These are phyloP conservation scores for Pascua guehoae DNA, from an alignment of 1,284 basidiomycete genomes.

Conservation along the genomic window DNA sequence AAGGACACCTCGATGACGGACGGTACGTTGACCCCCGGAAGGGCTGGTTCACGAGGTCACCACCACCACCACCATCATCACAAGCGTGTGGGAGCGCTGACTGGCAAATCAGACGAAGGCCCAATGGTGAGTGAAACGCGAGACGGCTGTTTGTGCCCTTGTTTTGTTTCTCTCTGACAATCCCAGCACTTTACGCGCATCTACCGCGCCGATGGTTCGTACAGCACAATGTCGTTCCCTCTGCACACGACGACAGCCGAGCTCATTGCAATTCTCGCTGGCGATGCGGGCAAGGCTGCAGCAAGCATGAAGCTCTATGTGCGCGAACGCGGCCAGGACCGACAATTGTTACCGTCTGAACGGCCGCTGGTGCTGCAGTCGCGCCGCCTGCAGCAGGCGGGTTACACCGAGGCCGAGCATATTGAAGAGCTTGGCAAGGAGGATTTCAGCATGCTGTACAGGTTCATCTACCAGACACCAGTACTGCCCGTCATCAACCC, in stretches of 20 bases:
- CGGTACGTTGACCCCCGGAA: no score
- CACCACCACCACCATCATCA: no score
- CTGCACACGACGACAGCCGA: constrained; percentile 67
- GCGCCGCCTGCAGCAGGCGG: constrained; percentile 81
- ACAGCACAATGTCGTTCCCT: constrained; percentile 65
- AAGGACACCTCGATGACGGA: no score
- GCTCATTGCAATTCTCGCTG: constrained; percentile 59
- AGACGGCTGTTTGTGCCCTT: no score
- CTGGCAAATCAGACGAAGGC: no score
- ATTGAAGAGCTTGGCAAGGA: constrained; percentile 75
- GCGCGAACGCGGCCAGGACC: constrained; percentile 78
- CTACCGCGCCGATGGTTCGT: constrained; percentile 71
- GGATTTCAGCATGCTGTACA: constrained; percentile 79
- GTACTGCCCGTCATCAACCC: constrained; percentile 57
- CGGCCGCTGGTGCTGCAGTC: constrained; percentile 80
- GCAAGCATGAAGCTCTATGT: constrained; percentile 68
- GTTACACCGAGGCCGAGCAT: constrained; percentile 79
- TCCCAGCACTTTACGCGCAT: constrained; percentile 60
- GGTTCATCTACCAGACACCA: constrained; percentile 65
- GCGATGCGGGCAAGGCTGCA: constrained; percentile 57
- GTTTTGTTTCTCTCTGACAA: neutral
- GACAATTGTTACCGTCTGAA: constrained; percentile 74
- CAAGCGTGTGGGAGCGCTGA: no score
- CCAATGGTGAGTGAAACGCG: no score
- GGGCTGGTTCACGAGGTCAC: no score